Evolutionary conservation across 2,329 filamentous ascomycete genomes (phyloP).

Genomic region (Coniochaeta sp.): DNA sequence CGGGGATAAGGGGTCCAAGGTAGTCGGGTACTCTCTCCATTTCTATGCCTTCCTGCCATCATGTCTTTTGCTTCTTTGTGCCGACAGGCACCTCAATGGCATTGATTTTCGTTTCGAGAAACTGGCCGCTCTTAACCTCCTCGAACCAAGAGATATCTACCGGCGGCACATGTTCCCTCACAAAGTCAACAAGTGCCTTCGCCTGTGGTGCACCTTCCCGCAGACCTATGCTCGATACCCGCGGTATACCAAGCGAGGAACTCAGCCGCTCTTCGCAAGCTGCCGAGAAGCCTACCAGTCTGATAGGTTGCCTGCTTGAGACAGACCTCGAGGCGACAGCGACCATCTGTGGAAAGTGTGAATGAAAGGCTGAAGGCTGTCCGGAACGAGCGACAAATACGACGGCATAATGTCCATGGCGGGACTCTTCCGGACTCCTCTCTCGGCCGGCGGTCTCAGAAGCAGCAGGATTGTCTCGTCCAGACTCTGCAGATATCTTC

Average conservation of each 20-base stretch:
- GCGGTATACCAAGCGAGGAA: constrained; percentile 49
- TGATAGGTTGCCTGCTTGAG: constrained; percentile 31
- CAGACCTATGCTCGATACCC: constrained; percentile 58
- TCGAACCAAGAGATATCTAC: constrained; percentile 50
- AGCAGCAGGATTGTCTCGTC: neutral
- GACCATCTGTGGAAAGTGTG: constrained; percentile 46
- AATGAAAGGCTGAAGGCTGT: constrained; percentile 49
- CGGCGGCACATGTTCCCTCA: constrained; percentile 40
- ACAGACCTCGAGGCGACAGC: constrained; percentile 34
- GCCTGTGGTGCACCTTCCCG: constrained; percentile 47
- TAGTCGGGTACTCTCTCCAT: neutral
- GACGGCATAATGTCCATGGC: constrained; percentile 32
- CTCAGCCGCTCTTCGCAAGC: constrained; percentile 51
- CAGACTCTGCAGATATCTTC: constrained; percentile 18
- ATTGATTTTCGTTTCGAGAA: constrained; percentile 39
- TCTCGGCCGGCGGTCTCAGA: neutral
- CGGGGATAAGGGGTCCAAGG: neutral
- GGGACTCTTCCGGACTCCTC: neutral
- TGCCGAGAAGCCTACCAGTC: constrained; percentile 56
- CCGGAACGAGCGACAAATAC: constrained; percentile 53
- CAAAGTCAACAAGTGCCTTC: constrained; percentile 47
- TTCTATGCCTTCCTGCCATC: neutral
- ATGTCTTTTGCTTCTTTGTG: constrained; percentile 21
- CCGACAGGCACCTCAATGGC: constrained; percentile 32
- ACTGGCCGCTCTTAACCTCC: constrained; percentile 30